Conservation (phyloP, 208 protist species). For the Crithidia brevicula region DNA sequence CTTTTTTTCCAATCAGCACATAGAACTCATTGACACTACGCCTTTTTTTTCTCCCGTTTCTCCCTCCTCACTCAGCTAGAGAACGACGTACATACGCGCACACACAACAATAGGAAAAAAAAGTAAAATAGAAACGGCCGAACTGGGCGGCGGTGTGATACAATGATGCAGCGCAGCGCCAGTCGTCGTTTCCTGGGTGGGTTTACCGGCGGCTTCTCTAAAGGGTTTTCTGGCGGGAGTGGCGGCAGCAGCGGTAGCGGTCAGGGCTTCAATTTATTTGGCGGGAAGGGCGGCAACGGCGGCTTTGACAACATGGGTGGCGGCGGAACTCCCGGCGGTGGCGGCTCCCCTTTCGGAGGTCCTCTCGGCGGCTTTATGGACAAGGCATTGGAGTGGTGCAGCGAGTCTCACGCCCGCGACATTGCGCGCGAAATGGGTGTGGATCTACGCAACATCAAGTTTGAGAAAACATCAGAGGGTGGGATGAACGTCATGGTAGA, state of each 20-base stretch:
- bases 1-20: too few relatives aligned
- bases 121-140: background rate
- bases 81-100: too few relatives aligned
- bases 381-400: constrained; percentile 89
- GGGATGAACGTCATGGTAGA: constrained; percentile 83
- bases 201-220: constrained; percentile 54
- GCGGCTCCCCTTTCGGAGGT: constrained; percentile 34
- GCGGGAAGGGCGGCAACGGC: constrained; percentile 16
- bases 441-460: constrained; percentile 77
- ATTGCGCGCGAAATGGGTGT: constrained; percentile 80
- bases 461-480: constrained; percentile 76
- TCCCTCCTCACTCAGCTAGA: too few relatives aligned
- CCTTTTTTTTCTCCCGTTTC: too few relatives aligned
- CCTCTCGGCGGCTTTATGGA: constrained; percentile 76
- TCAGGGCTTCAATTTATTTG: constrained; percentile 26
- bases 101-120: background rate
- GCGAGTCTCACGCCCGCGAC: constrained; percentile 72
- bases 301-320: constrained; percentile 20
- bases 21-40: too few relatives aligned
- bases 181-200: constrained; percentile 42
- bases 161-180: constrained; percentile 47
- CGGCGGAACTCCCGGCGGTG: constrained; percentile 12
- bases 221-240: constrained; percentile 40
- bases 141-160: background rate
- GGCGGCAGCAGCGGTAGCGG: constrained; percentile 14